Base-by-base conservation (phyloP, 2,329 filamentous ascomycete species). In the Dactylellina haptotyla region DNA sequence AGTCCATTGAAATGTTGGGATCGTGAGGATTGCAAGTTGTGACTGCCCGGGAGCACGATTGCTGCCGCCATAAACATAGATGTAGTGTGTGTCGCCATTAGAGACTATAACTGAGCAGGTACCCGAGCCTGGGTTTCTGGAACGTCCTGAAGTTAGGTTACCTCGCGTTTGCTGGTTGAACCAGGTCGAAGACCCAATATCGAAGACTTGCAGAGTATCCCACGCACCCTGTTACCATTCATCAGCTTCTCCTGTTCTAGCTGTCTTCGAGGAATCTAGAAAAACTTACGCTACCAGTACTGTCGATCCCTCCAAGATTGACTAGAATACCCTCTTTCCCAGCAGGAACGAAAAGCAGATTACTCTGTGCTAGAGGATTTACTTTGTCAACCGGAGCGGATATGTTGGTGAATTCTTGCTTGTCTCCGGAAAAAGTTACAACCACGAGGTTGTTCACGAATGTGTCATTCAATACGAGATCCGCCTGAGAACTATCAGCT, bases 51-150 rank as follows among this genome's bases (percentile, higher is more conserved):
- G 48, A 26, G 63, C 57, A 32, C 70, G 70, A 28, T 63, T 67
- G 20, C 54, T 69, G n/a, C 70, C 70, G 14, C 70, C 70, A 18
- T 75, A 75, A 26, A 75, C 70, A 18, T 75, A 75, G 14, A 75
- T 26, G 28, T 67, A 75, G 16, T 75, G 70, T n/a, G 30, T 75
- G 25, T 58, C 50, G 9, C 56, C 62, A 28, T 28, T 23, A 4
- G 70, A 63, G 2, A 43, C 56, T 9, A 75, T 5, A 30, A 75
- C 70, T 3, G 70, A 75, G 18, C 70, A 75, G 16, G 70, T 75
- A 1, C 70, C 63, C 23, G 45, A 5, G 4, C 70, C 70, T 50
- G 70, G 70, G 41, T 57, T 69, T 32, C 4, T 32, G 26, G 70
- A 75, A 5, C 50, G 43, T 20, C 70, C 70, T 8, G 70, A 75